Evolutionary conservation across 257 asterid species (phyloP), one percentile per base, ranked within the genome.

Genomic region (Osmanthus fragrans): DNA sequence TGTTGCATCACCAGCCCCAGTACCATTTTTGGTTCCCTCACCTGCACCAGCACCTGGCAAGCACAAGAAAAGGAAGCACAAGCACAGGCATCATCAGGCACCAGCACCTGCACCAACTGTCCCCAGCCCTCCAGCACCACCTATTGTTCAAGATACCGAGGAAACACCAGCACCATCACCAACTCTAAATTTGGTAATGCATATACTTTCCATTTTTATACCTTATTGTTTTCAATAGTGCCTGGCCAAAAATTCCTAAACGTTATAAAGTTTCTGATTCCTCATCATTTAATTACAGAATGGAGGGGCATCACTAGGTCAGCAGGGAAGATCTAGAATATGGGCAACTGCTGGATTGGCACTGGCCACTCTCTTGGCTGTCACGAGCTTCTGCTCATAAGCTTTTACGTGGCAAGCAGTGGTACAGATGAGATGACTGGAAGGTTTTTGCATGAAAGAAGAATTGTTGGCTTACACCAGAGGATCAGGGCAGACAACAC

Each of bases 41-140:
- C 97, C 96, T 7, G 92, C 97, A 79, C 98, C 91, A 32, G 85
- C 88, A 13, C 88, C 88, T 3, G 70, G 79, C 68, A 83, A 80
- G 78, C 87, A 89, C 79, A 83, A 81, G 82, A 78, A 72, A 73
- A 80, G 81, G 78, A 86, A 58, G 85, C 90, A 85, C 81, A 80
- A 15, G 63, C 90, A 85, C 79, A 80, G n/a, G 78, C 90, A 78
- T 34, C 94, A 88, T 72, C 94, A 87, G 21, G 96, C 97, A 37
- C 99, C 99, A 25, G 97, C 99, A 68, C 99, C 98, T 1, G 97
- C 98, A 36, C 96, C 97, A 4, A 82, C 84, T 34, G 76, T 92
- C 68, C 82, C 70, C 36, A 96, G 99, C 87, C 99, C 99, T n/a
- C 99, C 99, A 1, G 97, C 99, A 70, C 98, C 99, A 27, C 97